Evolutionary conservation across 495 filamentous ascomycete species (phyloP), one percentile per base, ranked within the genome.

Genomic region (Neurospora sp.): DNA sequence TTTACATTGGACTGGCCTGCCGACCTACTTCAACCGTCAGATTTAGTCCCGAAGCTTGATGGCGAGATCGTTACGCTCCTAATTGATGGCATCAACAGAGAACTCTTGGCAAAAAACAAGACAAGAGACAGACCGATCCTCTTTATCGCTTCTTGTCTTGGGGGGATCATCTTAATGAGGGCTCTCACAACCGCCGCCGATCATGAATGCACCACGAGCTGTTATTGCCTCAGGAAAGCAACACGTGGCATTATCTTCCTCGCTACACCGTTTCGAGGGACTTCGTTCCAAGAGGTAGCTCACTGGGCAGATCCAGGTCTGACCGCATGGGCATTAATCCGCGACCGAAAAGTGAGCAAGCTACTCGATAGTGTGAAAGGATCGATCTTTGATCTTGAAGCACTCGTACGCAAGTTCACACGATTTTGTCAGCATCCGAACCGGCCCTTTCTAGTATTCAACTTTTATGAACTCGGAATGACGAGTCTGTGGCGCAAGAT

Each of bases 71-170:
- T 76, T 72, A 65, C 68, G 70, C 72, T 74, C 35, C 42, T 79
- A 42, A 73, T 76, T 17, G 76, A 53, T 16, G 70, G 72, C 42
- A 76, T 79, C 68, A 1, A 73, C 10, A 31, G 40, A 70, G 48
- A 71, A 38, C 38, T 39, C 44, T 70, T 39, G 10, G 65, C 12
- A 41, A 41, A 41, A 0, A 41, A 41, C 40, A 41, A 41, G 40
- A 16, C 40, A 41, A 41, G 40, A 41, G 40, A 41, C 12, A 41
- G 78, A 69, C 80, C 78, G 31, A 74, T 82, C 69, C n/a, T 81
- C 70, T 82, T 82, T 74, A 79, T 82, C 70, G 79, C 79, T 6
- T 82, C 80, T 27, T 82, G 80, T 73, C 75, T 82, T 40, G 79
- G 80, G 4, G 80, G 80, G 12, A 72, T 82, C 71, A 71, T 81